Percentiles rank a stretch among this genome's conserved stretches.
Evolutionary conservation across 2,329 filamentous ascomycete species (phyloP).

Genomic region (Geosmithia flava): DNA sequence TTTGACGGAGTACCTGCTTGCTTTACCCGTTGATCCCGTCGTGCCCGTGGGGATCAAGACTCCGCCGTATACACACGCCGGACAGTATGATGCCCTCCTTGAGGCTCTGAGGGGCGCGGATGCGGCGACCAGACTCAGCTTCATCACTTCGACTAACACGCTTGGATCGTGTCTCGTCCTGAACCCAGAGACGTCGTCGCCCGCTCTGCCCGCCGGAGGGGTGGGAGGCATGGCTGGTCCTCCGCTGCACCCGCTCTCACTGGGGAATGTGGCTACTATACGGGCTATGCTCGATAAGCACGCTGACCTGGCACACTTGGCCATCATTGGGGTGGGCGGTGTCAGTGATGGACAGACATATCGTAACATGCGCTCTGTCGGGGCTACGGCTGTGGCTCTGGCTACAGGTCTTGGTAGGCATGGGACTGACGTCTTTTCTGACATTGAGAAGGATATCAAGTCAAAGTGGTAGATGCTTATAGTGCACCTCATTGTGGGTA

Average conservation of each 20-base stretch:
- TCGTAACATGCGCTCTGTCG: conserved; percentile 51
- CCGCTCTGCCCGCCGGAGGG: conserved; percentile 33
- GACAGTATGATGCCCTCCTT: conserved; percentile 48
- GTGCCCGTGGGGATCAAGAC: conserved; percentile 54
- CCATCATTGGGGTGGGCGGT: conserved; percentile 61
- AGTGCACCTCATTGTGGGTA: neutral
- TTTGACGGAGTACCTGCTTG: conserved; percentile 40
- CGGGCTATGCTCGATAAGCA: conserved; percentile 41
- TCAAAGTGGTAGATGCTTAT: conserved; percentile 7
- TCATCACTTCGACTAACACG: conserved; percentile 64
- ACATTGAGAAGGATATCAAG: conserved; percentile 27
- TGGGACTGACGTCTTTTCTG: conserved; percentile 49
- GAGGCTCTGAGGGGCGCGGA: conserved; percentile 28
- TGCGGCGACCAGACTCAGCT: conserved; percentile 31
- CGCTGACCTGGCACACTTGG: conserved; percentile 35
- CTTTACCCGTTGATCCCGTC: conserved; percentile 23
- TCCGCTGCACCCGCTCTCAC: conserved; percentile 57
- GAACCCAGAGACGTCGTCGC: conserved; percentile 7
- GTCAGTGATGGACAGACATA: conserved; percentile 53
- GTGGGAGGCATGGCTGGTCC: conserved; percentile 63
- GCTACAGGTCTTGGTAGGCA: conserved; percentile 56
- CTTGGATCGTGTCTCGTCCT: conserved; percentile 57
- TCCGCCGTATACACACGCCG: conserved; percentile 62
- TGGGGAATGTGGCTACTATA: conserved; percentile 67
- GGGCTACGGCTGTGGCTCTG: conserved; percentile 54